Evolutionary conservation across 2,329 filamentous ascomycete genomes (phyloP), one percentile per base, ranked within the genome.

Genomic region (Passalora sequoiae): DNA sequence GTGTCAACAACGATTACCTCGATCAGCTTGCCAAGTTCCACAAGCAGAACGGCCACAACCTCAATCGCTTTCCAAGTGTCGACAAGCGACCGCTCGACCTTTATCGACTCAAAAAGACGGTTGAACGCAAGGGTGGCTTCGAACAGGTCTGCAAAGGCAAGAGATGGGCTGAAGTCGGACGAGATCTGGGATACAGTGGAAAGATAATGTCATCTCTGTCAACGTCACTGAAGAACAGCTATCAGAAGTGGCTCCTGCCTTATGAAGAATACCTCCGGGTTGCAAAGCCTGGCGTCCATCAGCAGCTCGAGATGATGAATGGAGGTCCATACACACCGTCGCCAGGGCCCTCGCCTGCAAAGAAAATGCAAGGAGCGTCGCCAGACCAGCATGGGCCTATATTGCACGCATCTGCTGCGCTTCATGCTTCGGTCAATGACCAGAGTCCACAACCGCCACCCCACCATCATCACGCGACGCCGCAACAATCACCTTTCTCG

Each of bases 151-250:
- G 92, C 75, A 96, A 95, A 67, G 77, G 84, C 43, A 98, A 98
- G 70, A 97, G 97, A 70, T 98, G 92, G 92, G 92, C 92, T 12
- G 92, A 98, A 66, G 97, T 98, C 57, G 92, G 92, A 24, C 82
- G 92, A 60, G 92, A 97, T 63, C 71, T 98, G 36, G 92, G 92
- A 42, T 98, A 98, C 68, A 97, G 91, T 62, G 92, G 92, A 62
- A 98, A 98, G 72, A 98, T 98, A 51, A 98, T 98, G 92, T 97
- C 91, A 2, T 97, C 92, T 6, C 72, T 98, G 35, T 98, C 92
- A 4, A 98, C 92, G 0, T 97, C 92, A 4, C 76, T 98, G 30
- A 98, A 97, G 66, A 98, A 98, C 66, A 97, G 92, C 0, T 98
- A 94, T 59, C 89, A 95, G 64, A 83, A 91, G 68, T 98, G 92